Base-by-base conservation (phyloP, 495 filamentous ascomycete genomes). In the Arthonia radiata region DNA sequence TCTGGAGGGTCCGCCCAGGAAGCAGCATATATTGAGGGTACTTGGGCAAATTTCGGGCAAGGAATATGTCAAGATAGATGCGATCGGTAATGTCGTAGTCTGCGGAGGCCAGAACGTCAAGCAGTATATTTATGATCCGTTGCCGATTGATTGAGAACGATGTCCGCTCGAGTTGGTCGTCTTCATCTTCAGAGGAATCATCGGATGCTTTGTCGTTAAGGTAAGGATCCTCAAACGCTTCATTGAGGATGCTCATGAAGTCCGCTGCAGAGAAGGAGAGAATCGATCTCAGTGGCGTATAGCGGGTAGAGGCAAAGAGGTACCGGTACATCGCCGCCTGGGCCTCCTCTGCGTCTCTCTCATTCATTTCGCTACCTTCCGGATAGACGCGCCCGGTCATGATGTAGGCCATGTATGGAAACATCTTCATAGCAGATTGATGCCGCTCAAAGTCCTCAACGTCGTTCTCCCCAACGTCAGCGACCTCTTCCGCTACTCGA, bases 21-120 rank as follows among this genome's bases (percentile, higher is more conserved):
- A 97, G 64, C 17, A 92, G 59, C 36, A 97, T 75, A 39, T 90
- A 92, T 43, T 93, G 82, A 4, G 78, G 81, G 42, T 90, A 97
- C 48, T 94, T 97, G 2, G 86, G 78, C 10, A 94, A 59, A 38
- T 90, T 97, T 31, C 86, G 71, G 24, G 86, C 83, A 44, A 94
- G 67, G 41, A 97, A 94, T 78, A 97, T 97, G 43, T 97, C 73
- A 18, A 97, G 59, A 46, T 89, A 94, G 31, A 97, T 77, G 15
- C 72, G 79, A 45, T 93, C 78, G 31, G 72, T 62, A n/a, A 64
- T 39, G 3, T 63, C 57, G 40, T 89, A 93, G 6, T 67, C 64
- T 10, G 54, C 41, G 6, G 64, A 46, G 27, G 64, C 67, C 77
- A 94, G 86, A 15, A 92, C 67, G 41, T 90, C 79, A 15, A 90